Conservation (phyloP, 192 early-diverging fungal genomes). For the Coemansia sp. region DNA sequence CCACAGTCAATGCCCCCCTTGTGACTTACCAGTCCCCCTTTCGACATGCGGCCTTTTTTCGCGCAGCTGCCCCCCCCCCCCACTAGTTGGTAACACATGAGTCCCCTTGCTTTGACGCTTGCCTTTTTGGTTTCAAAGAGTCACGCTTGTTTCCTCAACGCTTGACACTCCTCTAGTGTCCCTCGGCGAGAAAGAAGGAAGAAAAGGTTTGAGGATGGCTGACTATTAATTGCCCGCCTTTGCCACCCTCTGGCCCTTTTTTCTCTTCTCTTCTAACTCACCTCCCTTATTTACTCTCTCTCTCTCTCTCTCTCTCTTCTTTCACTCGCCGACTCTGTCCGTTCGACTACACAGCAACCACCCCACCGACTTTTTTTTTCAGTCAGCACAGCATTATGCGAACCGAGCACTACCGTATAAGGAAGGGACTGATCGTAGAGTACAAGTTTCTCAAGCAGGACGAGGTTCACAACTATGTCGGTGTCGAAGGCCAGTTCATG, state of each 20-base stretch:
- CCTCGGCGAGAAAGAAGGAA: too few species aligned
- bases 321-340: neutral
- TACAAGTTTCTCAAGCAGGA: neutral
- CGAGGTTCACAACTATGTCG: neutral
- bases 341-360: neutral
- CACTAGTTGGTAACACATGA: too few species aligned
- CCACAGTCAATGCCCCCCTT: neutral
- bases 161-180: too few species aligned
- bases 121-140: too few species aligned
- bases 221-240: conserved; percentile 4
- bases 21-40: neutral
- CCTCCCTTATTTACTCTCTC: too few species aligned
- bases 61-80: too few species aligned
- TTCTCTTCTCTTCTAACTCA: too few species aligned
- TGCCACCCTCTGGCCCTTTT: neutral
- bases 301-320: neutral
- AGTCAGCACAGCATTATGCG: neutral
- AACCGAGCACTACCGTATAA: neutral
- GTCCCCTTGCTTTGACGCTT: too few species aligned
- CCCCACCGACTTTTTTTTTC: neutral
- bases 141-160: too few species aligned
- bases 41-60: neutral
- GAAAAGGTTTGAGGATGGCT: too few species aligned
- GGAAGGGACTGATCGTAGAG: neutral
- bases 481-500: neutral